Evolutionary conservation across 306 rosid species (phyloP).

Genomic region (Vigna unguiculata): DNA sequence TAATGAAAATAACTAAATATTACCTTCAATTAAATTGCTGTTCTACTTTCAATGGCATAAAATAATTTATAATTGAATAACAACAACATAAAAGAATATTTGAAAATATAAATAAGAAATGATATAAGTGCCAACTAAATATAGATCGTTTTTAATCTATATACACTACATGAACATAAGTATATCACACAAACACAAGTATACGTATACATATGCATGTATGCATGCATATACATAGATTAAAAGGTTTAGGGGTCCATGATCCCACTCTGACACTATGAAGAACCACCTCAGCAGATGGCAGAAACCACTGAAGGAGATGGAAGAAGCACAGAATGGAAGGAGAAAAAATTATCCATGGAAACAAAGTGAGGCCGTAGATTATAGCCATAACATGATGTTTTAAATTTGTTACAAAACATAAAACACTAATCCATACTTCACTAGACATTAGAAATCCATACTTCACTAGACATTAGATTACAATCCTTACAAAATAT

Average conservation of each 20-base stretch:
- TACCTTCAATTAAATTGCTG: background rate
- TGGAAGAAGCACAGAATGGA: background rate
- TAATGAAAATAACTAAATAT: background rate
- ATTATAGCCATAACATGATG: background rate
- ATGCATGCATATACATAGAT: too few species aligned
- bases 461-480: background rate
- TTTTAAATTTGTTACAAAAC: background rate
- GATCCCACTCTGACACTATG: background rate
- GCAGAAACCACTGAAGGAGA: background rate
- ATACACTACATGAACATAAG: too few species aligned
- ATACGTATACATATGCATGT: too few species aligned
- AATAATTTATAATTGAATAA: too few species aligned
- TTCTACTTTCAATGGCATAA: background rate
- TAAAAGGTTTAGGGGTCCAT: too few species aligned
- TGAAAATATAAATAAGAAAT: background rate
- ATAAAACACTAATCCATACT: background rate
- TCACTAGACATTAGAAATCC: background rate
- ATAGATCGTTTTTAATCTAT: too few species aligned
- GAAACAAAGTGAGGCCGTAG: background rate
- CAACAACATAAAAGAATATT: background rate
- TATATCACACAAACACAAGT: too few species aligned
- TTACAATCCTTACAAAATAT: background rate
- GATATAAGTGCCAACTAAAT: too few species aligned
- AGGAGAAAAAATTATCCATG: background rate
- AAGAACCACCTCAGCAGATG: background rate